These are phyloP conservation scores for Phaeosphaeriaceae sp. DNA, from an alignment of 2,329 filamentous ascomycete genomes.

Conservation along the genomic window DNA sequence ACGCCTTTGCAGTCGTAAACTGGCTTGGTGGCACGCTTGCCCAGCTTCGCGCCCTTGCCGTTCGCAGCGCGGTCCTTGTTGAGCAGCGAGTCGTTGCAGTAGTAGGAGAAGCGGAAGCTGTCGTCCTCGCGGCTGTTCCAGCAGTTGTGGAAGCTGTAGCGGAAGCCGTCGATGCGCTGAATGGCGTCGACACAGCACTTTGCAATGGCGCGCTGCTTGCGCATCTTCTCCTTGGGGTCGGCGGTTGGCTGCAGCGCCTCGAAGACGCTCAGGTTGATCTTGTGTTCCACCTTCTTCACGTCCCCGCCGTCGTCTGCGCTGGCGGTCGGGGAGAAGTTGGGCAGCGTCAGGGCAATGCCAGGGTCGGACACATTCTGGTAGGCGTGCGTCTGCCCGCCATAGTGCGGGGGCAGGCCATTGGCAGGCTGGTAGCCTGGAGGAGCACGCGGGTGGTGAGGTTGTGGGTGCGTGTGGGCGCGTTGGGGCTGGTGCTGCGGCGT, in stretches of 20 bases:
- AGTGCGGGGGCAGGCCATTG: slow-evolving; percentile 25
- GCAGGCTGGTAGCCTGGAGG: slow-evolving; percentile 40
- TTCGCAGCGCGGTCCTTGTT: slow-evolving; percentile 60
- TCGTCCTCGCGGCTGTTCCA: slow-evolving; percentile 57
- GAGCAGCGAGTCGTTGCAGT: slow-evolving; percentile 59
- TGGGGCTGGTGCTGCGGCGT: not conserved
- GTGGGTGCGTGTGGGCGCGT: slow-evolving; percentile 1
- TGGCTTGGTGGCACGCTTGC: slow-evolving; percentile 51
- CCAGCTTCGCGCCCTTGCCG: slow-evolving; percentile 48
- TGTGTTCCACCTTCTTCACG: slow-evolving; percentile 25
- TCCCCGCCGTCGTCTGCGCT: slow-evolving; percentile 10
- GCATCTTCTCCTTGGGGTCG: slow-evolving; percentile 52
- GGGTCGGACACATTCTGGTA: slow-evolving; percentile 37
- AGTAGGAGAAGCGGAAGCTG: slow-evolving; percentile 56
- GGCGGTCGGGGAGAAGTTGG: slow-evolving; percentile 19
- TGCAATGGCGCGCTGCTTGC: slow-evolving; percentile 55
- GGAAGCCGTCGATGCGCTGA: slow-evolving; percentile 55
- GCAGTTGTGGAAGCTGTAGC: slow-evolving; percentile 59
- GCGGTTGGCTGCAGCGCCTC: slow-evolving; percentile 44
- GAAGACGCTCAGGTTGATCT: slow-evolving; percentile 42
- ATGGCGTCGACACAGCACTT: slow-evolving; percentile 54
- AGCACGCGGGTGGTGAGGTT: slow-evolving; percentile 20
- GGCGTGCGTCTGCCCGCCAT: slow-evolving; percentile 21
- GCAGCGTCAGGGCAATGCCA: slow-evolving; percentile 31
- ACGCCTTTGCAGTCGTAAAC: slow-evolving; percentile 59